phyloP scores from a whole-genome alignment of 805 yeast species.

The Monosporozyma aerobia region DNA sequence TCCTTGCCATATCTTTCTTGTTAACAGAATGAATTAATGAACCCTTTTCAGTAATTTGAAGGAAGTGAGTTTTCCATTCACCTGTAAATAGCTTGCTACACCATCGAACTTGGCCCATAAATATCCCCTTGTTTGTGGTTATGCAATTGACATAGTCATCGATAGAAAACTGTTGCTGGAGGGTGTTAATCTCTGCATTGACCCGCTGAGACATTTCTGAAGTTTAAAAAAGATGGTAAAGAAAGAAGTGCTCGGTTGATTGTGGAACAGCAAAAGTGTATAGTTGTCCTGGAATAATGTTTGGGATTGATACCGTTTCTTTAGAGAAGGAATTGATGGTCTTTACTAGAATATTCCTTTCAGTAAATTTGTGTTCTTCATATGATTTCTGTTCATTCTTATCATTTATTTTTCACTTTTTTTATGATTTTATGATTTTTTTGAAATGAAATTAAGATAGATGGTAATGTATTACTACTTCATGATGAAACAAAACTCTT shows the following conservation, averaged over 20 bases:
- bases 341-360: too few relatives aligned
- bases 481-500: too few relatives aligned
- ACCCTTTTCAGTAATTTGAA: slow-evolving; percentile 15
- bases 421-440: too few relatives aligned
- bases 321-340: too few relatives aligned
- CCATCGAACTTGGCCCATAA: slow-evolving; percentile 20
- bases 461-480: too few relatives aligned
- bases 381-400: too few relatives aligned
- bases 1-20: slow-evolving; percentile 1
- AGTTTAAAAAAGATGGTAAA: neutral
- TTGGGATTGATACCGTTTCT: too few relatives aligned
- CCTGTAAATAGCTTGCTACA: slow-evolving; percentile 11
- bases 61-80: slow-evolving; percentile 18
- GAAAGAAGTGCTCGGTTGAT: neutral
- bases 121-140: slow-evolving; percentile 11
- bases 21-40: slow-evolving; percentile 13
- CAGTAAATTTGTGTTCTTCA: too few relatives aligned
- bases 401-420: too few relatives aligned
- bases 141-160: neutral
- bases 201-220: neutral
- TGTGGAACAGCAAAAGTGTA: neutral
- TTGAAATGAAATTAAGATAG: too few relatives aligned
- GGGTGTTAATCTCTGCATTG: neutral
- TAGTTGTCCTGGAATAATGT: too few relatives aligned
- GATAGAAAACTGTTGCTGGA: neutral